Base-by-base conservation (phyloP, 805 yeast species). In the Ogataea trehalophila region DNA sequence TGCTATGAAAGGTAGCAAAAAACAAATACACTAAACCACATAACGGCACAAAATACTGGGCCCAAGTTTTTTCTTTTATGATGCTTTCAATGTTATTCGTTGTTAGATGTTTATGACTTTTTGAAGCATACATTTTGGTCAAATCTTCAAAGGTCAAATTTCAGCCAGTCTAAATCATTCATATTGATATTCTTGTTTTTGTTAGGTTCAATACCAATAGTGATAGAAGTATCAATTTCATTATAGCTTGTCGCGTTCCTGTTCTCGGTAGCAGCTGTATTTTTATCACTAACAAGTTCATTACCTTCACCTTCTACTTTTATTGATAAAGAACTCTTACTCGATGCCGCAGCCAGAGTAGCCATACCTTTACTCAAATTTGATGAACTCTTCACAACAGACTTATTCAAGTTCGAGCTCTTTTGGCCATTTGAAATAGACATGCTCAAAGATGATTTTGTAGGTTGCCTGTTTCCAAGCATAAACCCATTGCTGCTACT, bases 101-200 rank as follows among this genome's bases (percentile, higher is more conserved):
- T 11, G 31, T 26, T 26, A 26, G 7, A 26, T 26, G 9, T 13
- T 8, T 26, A 11, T 11, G 11, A 26, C 7, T 26, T 26, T 9
- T 26, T 11, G 11, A 26, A 9, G 4, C 2, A 9, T 9, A 26
- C 3, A 26, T 3, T 8, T 9, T 9, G 9, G 13, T 6, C 31
- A 9, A 17, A 17, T 15, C 6, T 16, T 52, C 44, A 65, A 42
- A 63, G 60, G 41, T 65, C 69, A 54, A 67, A 67, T 45, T 61
- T 65, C 33, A 67, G 51, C 71, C 71, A 67, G 31, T 66, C 71
- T 16, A 67, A 54, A 45, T 66, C 68, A 18, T 57, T 58, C 40
- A 59, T 44, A 43, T 47, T 49, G 11, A 53, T 47, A 13, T 39
- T 38, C 35, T n/a, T 39, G 17, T 43, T 33, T 14, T 16, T 35